Conservation (phyloP, 2,329 filamentous ascomycete species). For the Penicillium sclerotigenum region DNA sequence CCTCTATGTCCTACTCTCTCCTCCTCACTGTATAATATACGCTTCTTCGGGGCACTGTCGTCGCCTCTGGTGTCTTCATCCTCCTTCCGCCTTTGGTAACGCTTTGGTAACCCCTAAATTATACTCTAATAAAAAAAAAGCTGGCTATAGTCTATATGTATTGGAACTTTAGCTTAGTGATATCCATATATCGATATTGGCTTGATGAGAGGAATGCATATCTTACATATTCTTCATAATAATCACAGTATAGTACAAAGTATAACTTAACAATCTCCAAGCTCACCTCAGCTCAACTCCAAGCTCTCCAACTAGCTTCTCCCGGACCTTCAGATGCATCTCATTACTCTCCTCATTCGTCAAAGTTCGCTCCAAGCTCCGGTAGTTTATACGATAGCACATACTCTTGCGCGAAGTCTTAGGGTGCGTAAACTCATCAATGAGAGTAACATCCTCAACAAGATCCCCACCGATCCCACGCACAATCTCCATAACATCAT, state of each 20-base stretch:
- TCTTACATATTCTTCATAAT: constrained; percentile 15
- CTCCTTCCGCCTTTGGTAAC: neutral
- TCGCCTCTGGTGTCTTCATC: constrained; percentile 14
- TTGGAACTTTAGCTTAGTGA: neutral
- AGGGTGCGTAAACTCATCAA: constrained; percentile 86
- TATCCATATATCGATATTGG: neutral
- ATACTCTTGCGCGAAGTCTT: constrained; percentile 78
- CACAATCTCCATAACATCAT: constrained; percentile 95
- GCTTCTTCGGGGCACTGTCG: constrained; percentile 9
- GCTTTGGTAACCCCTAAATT: neutral
- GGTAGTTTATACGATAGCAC: constrained; percentile 91
- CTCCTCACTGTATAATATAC: constrained; percentile 36
- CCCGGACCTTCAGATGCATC: constrained; percentile 67
- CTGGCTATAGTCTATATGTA: neutral
- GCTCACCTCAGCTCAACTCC: constrained; percentile 72
- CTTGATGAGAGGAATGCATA: constrained; percentile 7
- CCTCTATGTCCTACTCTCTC: constrained; percentile 28
- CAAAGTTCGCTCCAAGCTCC: constrained; percentile 85
- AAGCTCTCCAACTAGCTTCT: constrained; percentile 64
- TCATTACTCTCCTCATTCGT: constrained; percentile 77
- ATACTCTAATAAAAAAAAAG: neutral
- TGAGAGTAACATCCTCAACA: constrained; percentile 80
- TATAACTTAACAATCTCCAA: neutral
- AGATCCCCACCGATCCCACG: constrained; percentile 75
- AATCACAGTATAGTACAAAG: constrained; percentile 18